Evolutionary conservation across 495 filamentous ascomycete species (phyloP).

Genomic region (Jackrogersella minutella): DNA sequence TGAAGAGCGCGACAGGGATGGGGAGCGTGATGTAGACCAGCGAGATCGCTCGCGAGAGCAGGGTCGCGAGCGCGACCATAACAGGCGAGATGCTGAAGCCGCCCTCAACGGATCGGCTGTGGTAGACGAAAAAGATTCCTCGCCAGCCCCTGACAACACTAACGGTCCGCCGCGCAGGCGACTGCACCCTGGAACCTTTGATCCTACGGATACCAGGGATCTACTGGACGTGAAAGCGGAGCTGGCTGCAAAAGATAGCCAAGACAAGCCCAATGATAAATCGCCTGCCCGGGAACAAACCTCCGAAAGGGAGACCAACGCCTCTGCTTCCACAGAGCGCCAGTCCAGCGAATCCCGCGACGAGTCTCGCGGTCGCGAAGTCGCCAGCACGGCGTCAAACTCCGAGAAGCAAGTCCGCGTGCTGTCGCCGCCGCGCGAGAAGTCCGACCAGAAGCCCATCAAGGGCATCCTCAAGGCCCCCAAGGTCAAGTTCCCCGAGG

Average conservation of each 20-base stretch:
- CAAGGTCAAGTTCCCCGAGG: slow-evolving; percentile 78
- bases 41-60: slow-evolving; percentile 24
- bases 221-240: slow-evolving; percentile 59
- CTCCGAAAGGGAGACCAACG: slow-evolving; percentile 31
- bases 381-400: slow-evolving; percentile 36
- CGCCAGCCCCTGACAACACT: slow-evolving; percentile 32
- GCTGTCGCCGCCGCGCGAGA: slow-evolving; percentile 63
- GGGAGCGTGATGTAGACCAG: slow-evolving; percentile 12
- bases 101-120: slow-evolving; percentile 38
- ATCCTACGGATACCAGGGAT: slow-evolving; percentile 59
- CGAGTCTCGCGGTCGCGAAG: slow-evolving; percentile 52
- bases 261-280: slow-evolving; percentile 39
- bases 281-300: slow-evolving; percentile 38
- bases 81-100: slow-evolving; percentile 41
- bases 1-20: slow-evolving; percentile 31
- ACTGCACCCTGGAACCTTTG: slow-evolving; percentile 51
- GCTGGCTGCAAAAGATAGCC: slow-evolving; percentile 49
- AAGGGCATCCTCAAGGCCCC: slow-evolving; percentile 79
- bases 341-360: slow-evolving; percentile 42
- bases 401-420: slow-evolving; percentile 59
- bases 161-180: slow-evolving; percentile 43
- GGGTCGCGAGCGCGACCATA: slow-evolving; percentile 17
- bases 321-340: slow-evolving; percentile 36
- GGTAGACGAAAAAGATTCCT: slow-evolving; percentile 33
- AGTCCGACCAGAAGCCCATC: slow-evolving; percentile 55